Base-by-base conservation (phyloP, 2,329 filamentous ascomycete species). In the Cadophora gregata region DNA sequence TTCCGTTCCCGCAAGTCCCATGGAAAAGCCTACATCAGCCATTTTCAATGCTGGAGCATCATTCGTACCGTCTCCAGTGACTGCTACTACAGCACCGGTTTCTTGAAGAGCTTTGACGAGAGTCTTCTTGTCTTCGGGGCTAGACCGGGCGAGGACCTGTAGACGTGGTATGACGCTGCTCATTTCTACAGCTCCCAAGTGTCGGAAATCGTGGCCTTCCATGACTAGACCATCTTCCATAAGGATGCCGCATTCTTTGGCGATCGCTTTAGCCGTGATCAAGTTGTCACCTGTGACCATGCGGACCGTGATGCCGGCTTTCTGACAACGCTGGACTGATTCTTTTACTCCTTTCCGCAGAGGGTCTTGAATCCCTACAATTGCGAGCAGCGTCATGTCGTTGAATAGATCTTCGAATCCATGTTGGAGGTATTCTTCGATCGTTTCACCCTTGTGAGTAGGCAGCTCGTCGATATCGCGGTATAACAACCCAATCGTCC, bases 251-350 rank as follows among this genome's bases (percentile, higher is more conserved):
- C 91, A 93, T 67, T 93, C 88, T 14, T 81, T 83, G 1, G 91
- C 90, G 71, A 93, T 93, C 3, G 91, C 90, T 62, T 86, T 86
- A 9, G 90, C 91, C 29, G 91, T 93, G 21, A 88, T 81, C 67
- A 92, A 81, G 73, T 92, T 92, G 77, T 92, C 89, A 70, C 88
- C 89, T 25, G 89, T 92, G 59, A 92, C 89, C 89, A 92, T 91
- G 72, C 90, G 89, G 59, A 92, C 89, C 64, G 86, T 83, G 16
- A 93, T 89, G 63, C 90, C 90, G 21, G 90, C 90, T 27, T 82
- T 82, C 70, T 88, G 85, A 69, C 89, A 92, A 73, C 86, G 86
- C 65, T 82, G 80, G 63, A 93, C 90, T 45, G 90, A 90, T 51
- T 87, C 84, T 19, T 86, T 83, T n/a, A 93, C 90, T 70, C 89